Base-by-base conservation (phyloP, 371 early-diverging fungal species). In the Rhizopus stolonifer region DNA sequence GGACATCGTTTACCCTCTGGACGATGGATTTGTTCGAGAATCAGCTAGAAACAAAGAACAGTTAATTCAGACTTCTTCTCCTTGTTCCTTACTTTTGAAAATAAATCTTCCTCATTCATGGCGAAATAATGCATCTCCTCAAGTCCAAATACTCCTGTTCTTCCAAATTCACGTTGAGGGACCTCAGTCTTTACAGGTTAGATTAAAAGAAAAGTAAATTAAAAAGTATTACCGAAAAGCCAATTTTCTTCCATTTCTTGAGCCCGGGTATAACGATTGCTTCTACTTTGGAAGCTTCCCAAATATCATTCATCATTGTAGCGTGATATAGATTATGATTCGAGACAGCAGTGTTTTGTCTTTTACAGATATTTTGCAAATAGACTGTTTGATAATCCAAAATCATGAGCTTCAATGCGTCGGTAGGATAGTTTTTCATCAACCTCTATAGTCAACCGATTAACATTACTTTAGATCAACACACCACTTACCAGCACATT, bases 91-190 rank as follows among this genome's bases (percentile, higher is more conserved):
- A 81, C 83, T 65, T 79, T 78, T 33, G 73, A 60, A 66, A 78
- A 84, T 26, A 70, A 45, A 17, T 76, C 82, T 17, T 46, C 52
- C 36, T 86, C 65, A 17, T 57, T 61, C 6, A 67, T 60, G 0
- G 70, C 84, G 77, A 82, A 87, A 5, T 54, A 54, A 44, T 81
- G 75, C 77, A 88, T 82, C 17, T 79, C 69, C 48, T 87, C 82
- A 9, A 89, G 56, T 0, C 88, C 90, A 40, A 87, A 71, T 14
- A 83, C 58, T 6, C 90, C 90, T n/a, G 80, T 80, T 17, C 88
- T 65, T 13, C 70, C 61, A 47, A 88, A 72, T 47, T 89, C 88
- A 33, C 83, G 74, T 32, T 76, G 72, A 13, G 87, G 86, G 6
- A 68, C 72, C 53, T 84, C 87, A 6, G 81, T 79, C 85, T 85